Evolutionary conservation across 768 basidiomycete species (phyloP).

Genomic region (Calocybe cyanea): DNA sequence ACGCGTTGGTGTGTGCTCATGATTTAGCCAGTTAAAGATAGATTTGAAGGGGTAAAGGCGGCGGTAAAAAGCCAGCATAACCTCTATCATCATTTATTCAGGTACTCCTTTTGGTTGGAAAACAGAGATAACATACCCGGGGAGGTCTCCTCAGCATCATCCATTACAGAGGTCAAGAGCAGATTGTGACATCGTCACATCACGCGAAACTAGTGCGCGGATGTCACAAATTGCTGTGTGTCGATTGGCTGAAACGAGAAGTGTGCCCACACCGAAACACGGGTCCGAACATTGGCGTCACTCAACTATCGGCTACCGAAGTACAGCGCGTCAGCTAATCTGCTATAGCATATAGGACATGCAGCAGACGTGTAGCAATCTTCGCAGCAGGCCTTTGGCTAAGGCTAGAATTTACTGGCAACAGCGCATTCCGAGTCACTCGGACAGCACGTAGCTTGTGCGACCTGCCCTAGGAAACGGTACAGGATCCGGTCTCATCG

Average conservation of each 20-base stretch:
- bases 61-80: constrained; percentile 72
- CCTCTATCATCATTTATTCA: constrained; percentile 25
- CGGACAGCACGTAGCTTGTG: too few species aligned
- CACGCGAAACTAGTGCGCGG: constrained; percentile 4
- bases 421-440: too few species aligned
- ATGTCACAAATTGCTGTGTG: background rate
- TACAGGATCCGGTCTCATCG: too few species aligned
- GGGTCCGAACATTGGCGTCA: too few species aligned
- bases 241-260: too few species aligned
- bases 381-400: too few species aligned
- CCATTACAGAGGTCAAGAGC: constrained; percentile 4
- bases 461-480: too few species aligned
- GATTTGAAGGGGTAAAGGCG: constrained; percentile 94
- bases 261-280: too few species aligned
- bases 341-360: too few species aligned
- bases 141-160: constrained; percentile 8
- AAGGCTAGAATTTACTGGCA: too few species aligned
- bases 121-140: constrained; percentile 10
- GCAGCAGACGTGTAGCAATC: too few species aligned
- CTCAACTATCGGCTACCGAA: background rate
- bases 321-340: too few species aligned
- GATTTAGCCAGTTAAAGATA: constrained; percentile 93
- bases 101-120: background rate
- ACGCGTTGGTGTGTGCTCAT: constrained; percentile 73
- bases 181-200: constrained; percentile 8